Conservation (phyloP, 2,329 filamentous ascomycete genomes). For the Aspergillus chevalieri region DNA sequence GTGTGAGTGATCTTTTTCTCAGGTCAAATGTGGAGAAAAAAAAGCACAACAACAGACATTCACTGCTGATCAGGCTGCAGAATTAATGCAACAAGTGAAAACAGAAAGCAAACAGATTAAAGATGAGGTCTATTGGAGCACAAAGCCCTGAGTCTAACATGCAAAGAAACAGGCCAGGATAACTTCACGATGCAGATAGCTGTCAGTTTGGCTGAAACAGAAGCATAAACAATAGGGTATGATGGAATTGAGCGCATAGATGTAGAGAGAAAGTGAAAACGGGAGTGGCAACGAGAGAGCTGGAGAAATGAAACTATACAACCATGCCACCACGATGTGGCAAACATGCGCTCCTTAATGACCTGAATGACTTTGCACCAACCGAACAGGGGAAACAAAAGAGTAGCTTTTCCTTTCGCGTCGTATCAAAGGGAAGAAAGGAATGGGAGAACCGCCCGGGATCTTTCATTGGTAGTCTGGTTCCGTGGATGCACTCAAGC, state of each 20-base stretch:
- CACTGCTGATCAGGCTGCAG: not conserved
- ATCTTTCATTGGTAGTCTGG: not conserved
- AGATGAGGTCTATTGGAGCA: not conserved
- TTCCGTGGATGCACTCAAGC: not conserved
- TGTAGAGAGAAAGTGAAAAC: not conserved
- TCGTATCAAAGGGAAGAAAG: not conserved
- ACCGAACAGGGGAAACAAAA: not conserved
- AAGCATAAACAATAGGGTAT: not conserved
- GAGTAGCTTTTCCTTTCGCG: not conserved
- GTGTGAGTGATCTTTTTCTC: not conserved
- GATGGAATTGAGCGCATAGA: not conserved
- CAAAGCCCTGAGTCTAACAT: not conserved
- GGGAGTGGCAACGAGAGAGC: too few relatives aligned
- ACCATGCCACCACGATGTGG: not conserved
- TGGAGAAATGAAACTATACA: too few relatives aligned
- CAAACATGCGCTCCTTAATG: not conserved
- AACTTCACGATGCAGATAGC: not conserved
- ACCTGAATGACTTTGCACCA: not conserved
- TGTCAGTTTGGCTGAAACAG: not conserved
- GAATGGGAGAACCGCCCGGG: not conserved
- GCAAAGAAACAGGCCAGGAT: not conserved
- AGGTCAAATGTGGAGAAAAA: not conserved
- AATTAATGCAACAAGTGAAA: not conserved
- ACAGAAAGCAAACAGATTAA: not conserved
- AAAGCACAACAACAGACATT: not conserved